Percentiles rank a stretch among this genome's conserved stretches.
phyloP scores from a whole-genome alignment of 306 rosid species.

The Begonia peltatifolia region DNA sequence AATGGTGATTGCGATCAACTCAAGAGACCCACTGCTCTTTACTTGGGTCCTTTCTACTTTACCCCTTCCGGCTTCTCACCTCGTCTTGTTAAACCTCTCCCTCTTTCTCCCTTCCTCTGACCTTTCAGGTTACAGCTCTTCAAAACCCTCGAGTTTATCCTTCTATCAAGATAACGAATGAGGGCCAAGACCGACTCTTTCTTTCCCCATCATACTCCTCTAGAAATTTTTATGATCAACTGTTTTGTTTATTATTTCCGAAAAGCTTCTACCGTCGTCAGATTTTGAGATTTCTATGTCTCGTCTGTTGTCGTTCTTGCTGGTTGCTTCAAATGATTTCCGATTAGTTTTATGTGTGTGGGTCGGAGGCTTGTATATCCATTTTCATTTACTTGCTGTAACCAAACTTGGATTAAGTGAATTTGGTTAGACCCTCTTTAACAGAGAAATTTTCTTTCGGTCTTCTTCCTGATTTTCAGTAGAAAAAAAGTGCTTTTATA shows the following conservation, averaged over 20 bases:
- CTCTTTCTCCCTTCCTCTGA: background rate
- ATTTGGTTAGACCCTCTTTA: no score
- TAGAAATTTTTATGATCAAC: background rate
- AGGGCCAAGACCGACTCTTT: background rate
- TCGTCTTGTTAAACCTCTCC: background rate
- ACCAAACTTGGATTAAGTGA: no score
- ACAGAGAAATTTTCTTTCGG: no score
- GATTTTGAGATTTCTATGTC: background rate
- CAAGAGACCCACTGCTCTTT: no score
- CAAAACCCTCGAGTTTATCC: background rate
- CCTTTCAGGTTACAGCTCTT: slow-evolving; percentile 1
- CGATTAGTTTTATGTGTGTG: background rate
- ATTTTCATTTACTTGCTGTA: no score
- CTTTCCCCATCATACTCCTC: background rate
- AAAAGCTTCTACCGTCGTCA: background rate
- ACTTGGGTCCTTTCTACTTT: background rate
- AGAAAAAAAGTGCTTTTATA: no score
- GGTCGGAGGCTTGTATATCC: no score
- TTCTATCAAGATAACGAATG: background rate
- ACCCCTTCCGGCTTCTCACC: background rate
- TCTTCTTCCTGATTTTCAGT: no score
- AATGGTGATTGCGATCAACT: no score
- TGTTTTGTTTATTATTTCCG: background rate
- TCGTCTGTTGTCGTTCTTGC: no score
- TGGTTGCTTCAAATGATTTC: background rate